These are phyloP conservation scores for Boletus patriciae DNA, from an alignment of 768 basidiomycete genomes.

Conservation along the genomic window DNA sequence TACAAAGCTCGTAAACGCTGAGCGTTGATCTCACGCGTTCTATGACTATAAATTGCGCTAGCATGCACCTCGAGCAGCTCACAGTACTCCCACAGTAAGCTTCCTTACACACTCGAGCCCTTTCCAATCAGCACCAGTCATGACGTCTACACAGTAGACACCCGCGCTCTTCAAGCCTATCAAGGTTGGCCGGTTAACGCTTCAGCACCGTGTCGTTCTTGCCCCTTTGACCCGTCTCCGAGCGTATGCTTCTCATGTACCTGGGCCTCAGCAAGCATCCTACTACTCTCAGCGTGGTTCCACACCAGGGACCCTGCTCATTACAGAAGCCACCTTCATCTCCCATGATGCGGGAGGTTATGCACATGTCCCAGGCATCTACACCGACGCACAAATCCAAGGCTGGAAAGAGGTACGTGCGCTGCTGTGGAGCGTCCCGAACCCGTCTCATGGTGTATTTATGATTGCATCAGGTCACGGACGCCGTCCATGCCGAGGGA, in stretches of 20 bases:
- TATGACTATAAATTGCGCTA: background rate
- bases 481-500: background rate
- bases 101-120: background rate
- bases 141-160: background rate
- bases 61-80: background rate
- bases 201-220: constrained; percentile 52
- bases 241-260: constrained; percentile 37
- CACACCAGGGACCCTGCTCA: constrained; percentile 39
- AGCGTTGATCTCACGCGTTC: background rate
- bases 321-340: too few species aligned
- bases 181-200: constrained; percentile 39
- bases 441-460: background rate
- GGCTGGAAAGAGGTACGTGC: background rate
- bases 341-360: too few species aligned
- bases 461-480: constrained; percentile 44
- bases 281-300: constrained; percentile 52
- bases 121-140: background rate
- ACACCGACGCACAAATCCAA: too few species aligned
- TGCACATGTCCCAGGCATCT: too few species aligned
- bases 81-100: background rate
- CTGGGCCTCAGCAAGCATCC: constrained; percentile 35
- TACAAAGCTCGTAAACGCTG: background rate
- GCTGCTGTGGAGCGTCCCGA: constrained; percentile 5
- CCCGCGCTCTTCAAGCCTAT: constrained; percentile 46
- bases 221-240: constrained; percentile 52